A percentile compares a stretch with the other conserved stretches of the same genome.
phyloP scores from a whole-genome alignment of 2,329 filamentous ascomycete species.

The Coleophoma crateriformis region DNA sequence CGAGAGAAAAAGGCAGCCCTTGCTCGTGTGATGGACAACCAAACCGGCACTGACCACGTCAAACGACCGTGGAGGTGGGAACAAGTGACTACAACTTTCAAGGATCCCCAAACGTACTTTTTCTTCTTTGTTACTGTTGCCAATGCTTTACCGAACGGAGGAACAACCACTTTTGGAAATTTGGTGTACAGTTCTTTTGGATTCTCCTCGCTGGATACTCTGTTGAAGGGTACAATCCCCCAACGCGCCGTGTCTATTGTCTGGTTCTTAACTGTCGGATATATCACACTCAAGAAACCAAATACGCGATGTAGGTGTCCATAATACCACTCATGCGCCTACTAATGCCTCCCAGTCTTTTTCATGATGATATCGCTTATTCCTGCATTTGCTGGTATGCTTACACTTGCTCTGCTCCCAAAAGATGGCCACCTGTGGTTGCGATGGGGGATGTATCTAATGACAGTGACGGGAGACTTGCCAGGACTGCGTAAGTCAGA shows the following conservation, averaged over 20 bases:
- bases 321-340: background rate
- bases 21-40: background rate
- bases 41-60: background rate
- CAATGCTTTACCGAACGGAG: constrained; percentile 28
- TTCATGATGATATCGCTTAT: background rate
- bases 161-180: constrained; percentile 27
- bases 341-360: constrained; percentile 11
- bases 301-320: background rate
- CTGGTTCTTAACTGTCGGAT: background rate
- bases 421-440: constrained; percentile 20
- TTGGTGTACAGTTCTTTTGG: constrained; percentile 28
- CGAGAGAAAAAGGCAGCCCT: background rate
- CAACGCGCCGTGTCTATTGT: constrained; percentile 22
- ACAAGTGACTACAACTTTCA: background rate
- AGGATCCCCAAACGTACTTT: constrained; percentile 28
- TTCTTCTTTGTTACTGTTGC: constrained; percentile 30
- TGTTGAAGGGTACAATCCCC: constrained; percentile 26
- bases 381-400: constrained; percentile 9
- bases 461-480: constrained; percentile 21
- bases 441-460: constrained; percentile 27
- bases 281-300: background rate
- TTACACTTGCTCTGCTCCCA: constrained; percentile 25
- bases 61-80: background rate
- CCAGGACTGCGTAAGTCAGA: constrained; percentile 18
- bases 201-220: constrained; percentile 25